A percentile compares a stretch with the other conserved stretches of the same genome.
These are phyloP conservation scores for Crithidia thermophila DNA, from an alignment of 208 protist genomes.

Conservation along the genomic window DNA sequence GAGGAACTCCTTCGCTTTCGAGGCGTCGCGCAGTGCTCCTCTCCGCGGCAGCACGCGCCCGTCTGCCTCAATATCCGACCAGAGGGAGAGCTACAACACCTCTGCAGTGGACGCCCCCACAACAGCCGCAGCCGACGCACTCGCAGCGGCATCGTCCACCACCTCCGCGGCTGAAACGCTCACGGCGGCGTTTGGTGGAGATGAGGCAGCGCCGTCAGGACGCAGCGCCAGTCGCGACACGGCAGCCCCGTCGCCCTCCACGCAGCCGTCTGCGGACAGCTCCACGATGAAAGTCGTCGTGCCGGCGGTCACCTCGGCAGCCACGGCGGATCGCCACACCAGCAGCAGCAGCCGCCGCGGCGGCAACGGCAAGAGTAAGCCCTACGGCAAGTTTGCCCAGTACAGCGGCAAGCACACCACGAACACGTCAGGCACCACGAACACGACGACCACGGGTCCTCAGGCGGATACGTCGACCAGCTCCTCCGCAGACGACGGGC, in stretches of 20 bases:
- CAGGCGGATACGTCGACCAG: background rate
- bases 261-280: background rate
- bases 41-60: background rate
- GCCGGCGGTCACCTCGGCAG: too few relatives aligned
- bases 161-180: too few relatives aligned
- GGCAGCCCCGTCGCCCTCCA: background rate
- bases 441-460: background rate
- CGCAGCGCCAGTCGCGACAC: background rate
- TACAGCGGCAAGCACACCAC: background rate
- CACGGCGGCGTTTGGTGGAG: too few relatives aligned
- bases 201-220: background rate
- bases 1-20: background rate
- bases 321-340: too few relatives aligned
- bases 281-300: too few relatives aligned
- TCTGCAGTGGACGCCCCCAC: too few relatives aligned
- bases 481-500: slow-evolving; percentile 3
- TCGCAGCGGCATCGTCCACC: too few relatives aligned
- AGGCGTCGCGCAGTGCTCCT: background rate
- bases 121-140: too few relatives aligned
- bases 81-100: background rate
- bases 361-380: too few relatives aligned
- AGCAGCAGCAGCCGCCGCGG: too few relatives aligned
- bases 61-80: background rate
- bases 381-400: too few relatives aligned
- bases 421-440: background rate